Conservation (phyloP, 306 rosid species). For the Astragalus membranaceus region DNA sequence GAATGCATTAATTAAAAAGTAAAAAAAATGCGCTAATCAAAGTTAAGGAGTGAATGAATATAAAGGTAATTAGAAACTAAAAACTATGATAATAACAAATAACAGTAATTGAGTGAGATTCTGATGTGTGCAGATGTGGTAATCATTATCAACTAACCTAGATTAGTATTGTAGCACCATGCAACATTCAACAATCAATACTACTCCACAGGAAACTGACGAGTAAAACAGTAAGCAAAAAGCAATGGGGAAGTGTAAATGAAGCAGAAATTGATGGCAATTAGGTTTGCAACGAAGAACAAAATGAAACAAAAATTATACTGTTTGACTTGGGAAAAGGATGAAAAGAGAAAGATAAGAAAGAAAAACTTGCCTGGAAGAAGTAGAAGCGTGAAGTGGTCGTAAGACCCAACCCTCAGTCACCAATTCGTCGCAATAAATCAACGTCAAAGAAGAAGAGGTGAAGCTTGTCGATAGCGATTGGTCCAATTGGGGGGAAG, state of each 20-base stretch:
- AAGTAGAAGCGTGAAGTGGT: background rate
- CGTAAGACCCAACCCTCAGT: too few species aligned
- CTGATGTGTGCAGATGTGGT: background rate
- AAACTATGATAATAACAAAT: background rate
- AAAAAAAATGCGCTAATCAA: background rate
- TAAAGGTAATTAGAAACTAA: background rate
- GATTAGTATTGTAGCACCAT: too few species aligned
- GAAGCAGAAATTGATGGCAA: background rate
- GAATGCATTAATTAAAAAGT: background rate
- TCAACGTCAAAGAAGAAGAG: background rate
- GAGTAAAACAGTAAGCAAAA: too few species aligned
- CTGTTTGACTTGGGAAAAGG: too few species aligned
- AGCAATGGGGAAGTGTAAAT: too few species aligned
- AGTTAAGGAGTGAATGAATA: background rate
- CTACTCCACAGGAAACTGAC: background rate
- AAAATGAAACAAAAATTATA: too few species aligned
- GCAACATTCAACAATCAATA: too few species aligned
- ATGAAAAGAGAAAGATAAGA: background rate
- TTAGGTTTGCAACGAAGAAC: background rate
- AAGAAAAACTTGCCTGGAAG: background rate
- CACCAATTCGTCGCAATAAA: too few species aligned
- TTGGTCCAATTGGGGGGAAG: constrained; percentile 10
- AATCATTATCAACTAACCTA: too few species aligned
- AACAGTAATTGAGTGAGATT: background rate
- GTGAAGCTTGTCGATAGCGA: background rate